Evolutionary conservation across 1,139 yeast species (phyloP).

Genomic region (Pichia sp.): DNA sequence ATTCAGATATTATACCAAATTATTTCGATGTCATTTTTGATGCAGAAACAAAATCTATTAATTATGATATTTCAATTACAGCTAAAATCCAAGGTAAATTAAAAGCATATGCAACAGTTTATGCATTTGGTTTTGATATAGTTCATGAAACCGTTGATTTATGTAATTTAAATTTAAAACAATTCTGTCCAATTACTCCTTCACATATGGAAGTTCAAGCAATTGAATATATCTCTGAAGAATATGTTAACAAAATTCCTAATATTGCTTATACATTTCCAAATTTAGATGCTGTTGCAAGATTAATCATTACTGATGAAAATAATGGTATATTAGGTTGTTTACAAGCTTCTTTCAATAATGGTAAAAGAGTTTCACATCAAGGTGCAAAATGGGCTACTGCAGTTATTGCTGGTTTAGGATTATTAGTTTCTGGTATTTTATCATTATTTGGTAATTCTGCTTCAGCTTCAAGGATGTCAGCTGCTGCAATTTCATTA

Average conservation of each 20-base stretch:
- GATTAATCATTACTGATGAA: constrained; percentile 37
- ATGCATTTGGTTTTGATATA: constrained; percentile 68
- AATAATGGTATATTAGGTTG: constrained; percentile 52
- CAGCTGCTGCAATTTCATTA: constrained; percentile 68
- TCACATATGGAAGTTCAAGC: constrained; percentile 66
- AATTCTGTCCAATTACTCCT: constrained; percentile 71
- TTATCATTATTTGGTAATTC: constrained; percentile 72
- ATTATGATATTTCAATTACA: constrained; percentile 54
- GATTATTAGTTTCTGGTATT: constrained; percentile 61
- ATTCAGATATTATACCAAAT: constrained; percentile 57
- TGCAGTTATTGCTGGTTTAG: constrained; percentile 72
- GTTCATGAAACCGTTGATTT: constrained; percentile 48
- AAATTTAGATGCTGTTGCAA: constrained; percentile 69
- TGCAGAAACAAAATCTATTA: constrained; percentile 57
- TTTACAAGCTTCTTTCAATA: constrained; percentile 60
- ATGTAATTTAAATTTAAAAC: constrained; percentile 65
- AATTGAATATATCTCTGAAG: constrained; percentile 45
- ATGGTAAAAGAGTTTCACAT: constrained; percentile 71
- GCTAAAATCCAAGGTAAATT: constrained; percentile 56
- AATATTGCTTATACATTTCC: constrained; percentile 72
- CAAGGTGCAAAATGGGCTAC: constrained; percentile 81
- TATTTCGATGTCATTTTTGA: constrained; percentile 61
- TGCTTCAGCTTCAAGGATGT: constrained; percentile 69
- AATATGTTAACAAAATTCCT: constrained; percentile 49
- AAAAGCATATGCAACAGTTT: constrained; percentile 55